Conservation (phyloP, 2,329 filamentous ascomycete genomes). For the Parafenestella ontariensis region DNA sequence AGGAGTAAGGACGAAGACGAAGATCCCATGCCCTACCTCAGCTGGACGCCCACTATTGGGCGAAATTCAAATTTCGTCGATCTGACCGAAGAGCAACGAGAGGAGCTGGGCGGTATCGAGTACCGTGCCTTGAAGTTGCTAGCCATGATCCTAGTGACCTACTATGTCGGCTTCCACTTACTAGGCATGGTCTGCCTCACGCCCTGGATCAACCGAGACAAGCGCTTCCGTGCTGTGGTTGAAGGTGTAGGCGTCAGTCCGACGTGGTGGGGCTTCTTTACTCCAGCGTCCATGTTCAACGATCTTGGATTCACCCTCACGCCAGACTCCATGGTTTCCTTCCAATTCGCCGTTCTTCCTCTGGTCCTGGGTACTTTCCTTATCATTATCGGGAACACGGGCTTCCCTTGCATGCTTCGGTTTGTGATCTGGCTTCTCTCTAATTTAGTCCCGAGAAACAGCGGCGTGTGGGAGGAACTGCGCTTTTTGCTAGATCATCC, state of each 20-base stretch:
- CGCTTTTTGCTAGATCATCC: constrained; percentile 92
- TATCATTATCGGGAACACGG: constrained; percentile 94
- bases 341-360: constrained; percentile 76
- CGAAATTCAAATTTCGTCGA: constrained; percentile 93
- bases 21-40: constrained; percentile 83
- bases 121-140: constrained; percentile 91
- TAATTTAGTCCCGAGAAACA: constrained; percentile 68
- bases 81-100: constrained; percentile 86
- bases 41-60: constrained; percentile 89
- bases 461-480: constrained; percentile 85
- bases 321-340: constrained; percentile 91
- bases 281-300: constrained; percentile 85
- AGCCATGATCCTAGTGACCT: constrained; percentile 75
- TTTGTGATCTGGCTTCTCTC: constrained; percentile 88
- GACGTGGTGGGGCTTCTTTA: constrained; percentile 94
- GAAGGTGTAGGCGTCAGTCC: constrained; percentile 66
- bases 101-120: constrained; percentile 95
- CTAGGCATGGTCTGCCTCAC: constrained; percentile 76
- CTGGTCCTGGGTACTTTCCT: constrained; percentile 82
- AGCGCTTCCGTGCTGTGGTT: constrained; percentile 68
- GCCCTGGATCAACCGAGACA: constrained; percentile 77
- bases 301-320: constrained; percentile 94
- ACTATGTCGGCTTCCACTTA: constrained; percentile 84
- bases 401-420: constrained; percentile 91
- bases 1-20: constrained; percentile 58